Base-by-base conservation (phyloP, 1,284 basidiomycete species). In the Bjerkandera adusta region DNA sequence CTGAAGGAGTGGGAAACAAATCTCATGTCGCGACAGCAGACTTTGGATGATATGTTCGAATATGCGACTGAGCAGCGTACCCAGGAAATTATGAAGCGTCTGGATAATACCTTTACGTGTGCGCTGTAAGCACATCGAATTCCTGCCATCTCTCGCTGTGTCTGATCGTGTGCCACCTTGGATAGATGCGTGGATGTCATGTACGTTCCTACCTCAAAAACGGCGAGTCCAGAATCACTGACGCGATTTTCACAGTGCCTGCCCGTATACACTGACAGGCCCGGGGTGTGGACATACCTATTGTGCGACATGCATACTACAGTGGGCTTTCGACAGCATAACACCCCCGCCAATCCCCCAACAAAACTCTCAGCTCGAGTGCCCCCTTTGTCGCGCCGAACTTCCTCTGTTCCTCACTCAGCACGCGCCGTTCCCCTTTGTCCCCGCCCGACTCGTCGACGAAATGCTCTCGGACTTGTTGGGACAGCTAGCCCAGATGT, bases 321-420 rank as follows among this genome's bases (percentile, higher is more conserved):
- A 77, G 57, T 83, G 80, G 77, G 78, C 78, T 63, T 85, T 85
- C 65, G n/a, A n/a, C n/a, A n/a, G 77, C 81, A 49, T 73, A 75
- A 38, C 64, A 83, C 29, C 81, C 83, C 61, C 66, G 66, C 42
- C 68, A 67, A 1, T 85, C 55, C 81, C 81, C 27, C 64, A 68
- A 27, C 86, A 83, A 82, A 82, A 85, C 52, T 75, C 82, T 54
- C 62, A 70, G 5, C 77, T 84, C 32, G 76, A 79, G 53, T 85
- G 81, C 61, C 83, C 83, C 16, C 71, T 85, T 47, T 85, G 83
- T 60, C 79, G 81, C 55, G 71, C 70, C 43, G 52, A 69, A 33
- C 65, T 83, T 43, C 70, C 75, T 47, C 66, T 69, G 41, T 76
- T 76, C 1, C 73, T 75, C 22, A 73, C 79, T 53, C 63, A 59